Evolutionary conservation across 140 eudicot genomes (phyloP), one percentile per base, ranked within the genome.

Genomic region (Stevia rebaudiana): DNA sequence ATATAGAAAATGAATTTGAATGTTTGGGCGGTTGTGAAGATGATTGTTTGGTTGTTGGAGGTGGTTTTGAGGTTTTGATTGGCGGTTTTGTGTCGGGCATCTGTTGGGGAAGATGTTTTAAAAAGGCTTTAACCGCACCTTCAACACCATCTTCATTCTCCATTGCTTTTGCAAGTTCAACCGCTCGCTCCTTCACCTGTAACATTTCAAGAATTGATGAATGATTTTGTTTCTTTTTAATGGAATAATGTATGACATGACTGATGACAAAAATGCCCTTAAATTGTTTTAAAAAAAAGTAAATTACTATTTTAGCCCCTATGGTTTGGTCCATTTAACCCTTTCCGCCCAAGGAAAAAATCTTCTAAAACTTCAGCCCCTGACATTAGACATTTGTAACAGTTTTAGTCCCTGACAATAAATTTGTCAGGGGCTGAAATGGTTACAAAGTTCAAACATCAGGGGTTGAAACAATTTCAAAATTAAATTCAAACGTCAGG

Each of bases 61-160:
- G 62, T 36, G 13, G 8, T 64, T 73, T 73, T 21, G 66, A 49
- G 48, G 47, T 18, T 66, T 66, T 56, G 23, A 53, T 70, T 51
- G 86, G 83, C 37, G 76, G 66, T 1, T 57, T 73, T 24, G 50
- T 33, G 24, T 81, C 81, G 8, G 72, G 79, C 15, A 74, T 77
- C 52, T 68, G 81, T 42, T 68, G 77, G 6, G 96, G 96, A 85
- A 87, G 94, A 25, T 92, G 98, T 80, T 81, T 92, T 28, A 84
- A 64, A 70, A 92, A 92, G 30, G 96, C 98, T 67, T 36, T 81
- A 7, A 92, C 98, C 7, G 98, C 98, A 39, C 98, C 98, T 24
- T 82, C 82, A 22, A 92, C 96, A 33, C 98, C 98, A 33, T 92
- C 98, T 76, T 92, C 98, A 16, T 83, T 76, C 70, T 92, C 95